Evolutionary conservation across 345 rosid species (phyloP), one percentile per base, ranked within the genome.

Genomic region (Dipteronia sinensis): DNA sequence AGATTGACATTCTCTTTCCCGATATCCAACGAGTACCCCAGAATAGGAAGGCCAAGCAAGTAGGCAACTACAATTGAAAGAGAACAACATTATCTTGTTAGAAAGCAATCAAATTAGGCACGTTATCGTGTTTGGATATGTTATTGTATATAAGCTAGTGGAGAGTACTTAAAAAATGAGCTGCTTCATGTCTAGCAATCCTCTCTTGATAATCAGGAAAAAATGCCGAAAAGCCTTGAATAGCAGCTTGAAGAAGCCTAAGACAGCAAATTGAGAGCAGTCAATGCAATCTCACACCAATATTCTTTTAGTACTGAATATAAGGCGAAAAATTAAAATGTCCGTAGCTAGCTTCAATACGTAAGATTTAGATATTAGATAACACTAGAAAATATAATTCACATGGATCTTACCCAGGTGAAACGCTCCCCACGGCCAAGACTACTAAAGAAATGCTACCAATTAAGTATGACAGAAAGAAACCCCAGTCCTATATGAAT

Each of bases 1-100:
- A 95, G 99, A 84, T 93, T 93, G 76, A 93, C 98, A 27, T 95
- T 90, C 78, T 95, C 99, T 83, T 93, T 95, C 42, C 98, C 99
- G 7, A 95, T 95, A 71, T 95, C 98, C 82, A 95, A 69, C 0
- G 98, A 95, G 80, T 93, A 95, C 17, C 91, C 97, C 58, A 93
- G 80, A 80, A 95, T 92, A 3, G 99, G 99, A 75, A 93, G 89
- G 66, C 99, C 99, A 22, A 95, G 83, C 78, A 95, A 74, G 82
- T 95, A 95, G 27, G 91, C 91, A 86, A 89, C 99, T 95, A 84
- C 61, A 79, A 76, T 66, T 38, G 61, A 72, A 76, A 55, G 44
- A n/a, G 8, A 40, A 58, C 6, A 61, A 27, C 29, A 27, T 65
- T 13, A 8, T 55, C 16, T 20, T 61, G 31, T 76, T 56, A 82